These are phyloP conservation scores for Coffea canephora DNA, from an alignment of 257 asterid genomes.

Conservation along the genomic window DNA sequence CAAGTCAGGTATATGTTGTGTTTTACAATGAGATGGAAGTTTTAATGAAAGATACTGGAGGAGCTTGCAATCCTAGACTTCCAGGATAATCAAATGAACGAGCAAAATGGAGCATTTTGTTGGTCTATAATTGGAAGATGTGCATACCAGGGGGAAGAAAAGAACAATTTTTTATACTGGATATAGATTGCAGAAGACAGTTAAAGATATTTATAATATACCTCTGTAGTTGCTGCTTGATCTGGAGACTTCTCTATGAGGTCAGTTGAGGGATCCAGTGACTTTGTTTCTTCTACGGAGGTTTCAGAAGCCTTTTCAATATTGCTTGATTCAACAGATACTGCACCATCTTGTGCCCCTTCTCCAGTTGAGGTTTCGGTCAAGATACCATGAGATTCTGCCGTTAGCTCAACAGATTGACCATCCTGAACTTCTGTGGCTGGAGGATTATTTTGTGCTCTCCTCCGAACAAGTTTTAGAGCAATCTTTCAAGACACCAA, in stretches of 20 bases:
- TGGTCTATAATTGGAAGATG: background rate
- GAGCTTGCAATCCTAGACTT: background rate
- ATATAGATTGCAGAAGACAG: background rate
- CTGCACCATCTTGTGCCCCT: conserved; percentile 29
- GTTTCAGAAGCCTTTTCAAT: conserved; percentile 30
- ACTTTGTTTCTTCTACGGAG: conserved; percentile 45
- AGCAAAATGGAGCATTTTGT: background rate
- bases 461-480: conserved; percentile 73
- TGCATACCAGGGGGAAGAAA: background rate
- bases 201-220: conserved; percentile 21
- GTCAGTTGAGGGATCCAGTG: conserved; percentile 24
- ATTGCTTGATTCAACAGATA: conserved; percentile 22
- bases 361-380: conserved; percentile 30
- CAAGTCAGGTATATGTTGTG: background rate
- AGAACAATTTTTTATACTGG: background rate
- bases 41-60: background rate
- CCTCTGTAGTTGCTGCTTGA: conserved; percentile 35
- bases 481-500: conserved; percentile 59
- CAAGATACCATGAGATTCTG: conserved; percentile 30
- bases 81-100: background rate
- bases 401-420: conserved; percentile 32
- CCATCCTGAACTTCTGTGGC: conserved; percentile 18
- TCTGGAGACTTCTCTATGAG: conserved; percentile 31
- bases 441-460: conserved; percentile 36
- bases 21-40: background rate